phyloP scores from a whole-genome alignment of 1,139 yeast species.

The Kluyveromyces marxianus region DNA sequence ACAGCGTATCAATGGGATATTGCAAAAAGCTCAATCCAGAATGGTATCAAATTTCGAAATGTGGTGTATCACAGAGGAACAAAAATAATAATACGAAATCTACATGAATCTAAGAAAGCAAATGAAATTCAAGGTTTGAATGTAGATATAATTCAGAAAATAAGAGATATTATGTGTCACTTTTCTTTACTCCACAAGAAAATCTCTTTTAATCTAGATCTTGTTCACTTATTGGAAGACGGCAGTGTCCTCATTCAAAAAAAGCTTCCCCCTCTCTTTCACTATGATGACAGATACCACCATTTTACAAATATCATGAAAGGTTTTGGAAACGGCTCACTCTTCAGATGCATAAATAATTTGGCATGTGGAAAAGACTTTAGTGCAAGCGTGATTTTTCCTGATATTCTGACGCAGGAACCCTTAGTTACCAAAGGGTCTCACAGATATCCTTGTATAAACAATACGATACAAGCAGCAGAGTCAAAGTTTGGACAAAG shows the following conservation, averaged over 20 bases:
- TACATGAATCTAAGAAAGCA: constrained; percentile 19
- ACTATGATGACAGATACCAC: too few relatives aligned
- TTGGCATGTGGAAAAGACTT: neutral
- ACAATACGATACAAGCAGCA: neutral
- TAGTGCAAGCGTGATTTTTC: neutral
- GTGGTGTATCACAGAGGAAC: constrained; percentile 34
- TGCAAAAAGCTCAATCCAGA: constrained; percentile 25
- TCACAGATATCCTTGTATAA: neutral
- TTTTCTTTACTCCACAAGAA: constrained; percentile 31
- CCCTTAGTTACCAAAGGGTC: too few relatives aligned
- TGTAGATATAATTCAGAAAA: constrained; percentile 21
- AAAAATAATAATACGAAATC: constrained; percentile 27
- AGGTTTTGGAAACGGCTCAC: too few relatives aligned
- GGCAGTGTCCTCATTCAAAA: neutral
- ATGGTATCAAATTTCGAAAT: constrained; percentile 11
- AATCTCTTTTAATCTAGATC: constrained; percentile 27
- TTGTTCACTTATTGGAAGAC: constrained; percentile 3
- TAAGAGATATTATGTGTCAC: constrained; percentile 26
- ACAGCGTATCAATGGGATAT: constrained; percentile 35
- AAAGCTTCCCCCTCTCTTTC: neutral
- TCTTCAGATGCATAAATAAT: too few relatives aligned
- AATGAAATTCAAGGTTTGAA: constrained; percentile 20
- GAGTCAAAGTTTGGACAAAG: constrained; percentile 24
- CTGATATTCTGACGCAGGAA: neutral
- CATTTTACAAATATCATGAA: too few relatives aligned